phyloP scores from a whole-genome alignment of 2,329 filamentous ascomycete genomes.

The Nigrospora osmanthi region DNA sequence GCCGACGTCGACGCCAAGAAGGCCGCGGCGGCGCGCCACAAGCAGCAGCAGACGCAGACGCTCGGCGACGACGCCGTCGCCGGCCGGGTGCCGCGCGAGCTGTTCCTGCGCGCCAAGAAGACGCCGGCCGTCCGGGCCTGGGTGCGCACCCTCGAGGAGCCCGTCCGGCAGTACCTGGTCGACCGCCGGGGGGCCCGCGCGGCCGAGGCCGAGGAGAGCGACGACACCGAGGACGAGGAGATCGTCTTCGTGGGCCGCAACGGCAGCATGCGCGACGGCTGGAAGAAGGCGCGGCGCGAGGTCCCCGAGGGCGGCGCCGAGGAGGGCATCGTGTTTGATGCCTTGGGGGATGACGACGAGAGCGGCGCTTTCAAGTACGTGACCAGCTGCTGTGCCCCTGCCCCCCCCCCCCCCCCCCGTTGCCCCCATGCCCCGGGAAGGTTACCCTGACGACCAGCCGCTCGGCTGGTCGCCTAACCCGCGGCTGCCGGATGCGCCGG shows the following conservation, averaged over 20 bases:
- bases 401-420: no score
- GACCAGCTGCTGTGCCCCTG: no score
- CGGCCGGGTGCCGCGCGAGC: conserved; percentile 66
- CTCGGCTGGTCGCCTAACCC: no score
- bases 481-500: no score
- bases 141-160: conserved; percentile 77
- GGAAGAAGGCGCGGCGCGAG: conserved; percentile 42
- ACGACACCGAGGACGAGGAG: conserved; percentile 41
- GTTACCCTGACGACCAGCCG: background rate
- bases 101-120: conserved; percentile 75
- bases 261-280: conserved; percentile 50
- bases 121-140: conserved; percentile 69
- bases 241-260: conserved; percentile 78
- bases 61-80: conserved; percentile 33
- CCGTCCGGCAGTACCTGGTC: conserved; percentile 69
- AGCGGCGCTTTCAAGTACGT: conserved; percentile 75
- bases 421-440: conserved; percentile 7
- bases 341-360: conserved; percentile 60
- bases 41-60: conserved; percentile 34
- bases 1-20: conserved; percentile 36
- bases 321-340: conserved; percentile 70
- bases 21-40: conserved; percentile 26
- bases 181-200: conserved; percentile 36
- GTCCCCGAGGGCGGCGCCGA: conserved; percentile 35
- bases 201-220: conserved; percentile 19